Evolutionary conservation across 1,139 yeast genomes (phyloP), one percentile per base, ranked within the genome.

Genomic region (Taphrina pruni): DNA sequence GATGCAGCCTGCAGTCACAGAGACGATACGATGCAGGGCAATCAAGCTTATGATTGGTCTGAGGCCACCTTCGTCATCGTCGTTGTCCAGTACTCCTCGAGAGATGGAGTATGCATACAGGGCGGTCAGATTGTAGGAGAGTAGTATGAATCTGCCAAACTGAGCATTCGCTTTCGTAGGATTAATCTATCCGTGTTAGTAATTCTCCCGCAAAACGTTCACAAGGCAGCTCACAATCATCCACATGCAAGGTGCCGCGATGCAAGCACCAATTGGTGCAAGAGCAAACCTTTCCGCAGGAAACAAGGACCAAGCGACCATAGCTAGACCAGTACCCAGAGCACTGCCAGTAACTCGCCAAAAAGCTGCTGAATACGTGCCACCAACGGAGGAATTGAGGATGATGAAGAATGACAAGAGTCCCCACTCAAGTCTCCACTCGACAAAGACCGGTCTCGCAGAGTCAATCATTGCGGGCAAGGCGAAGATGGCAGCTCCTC

Each of bases 361-460:
- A 0, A 88, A 87, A 0, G 70, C 73, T 0, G 95, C 88, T 86
- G 87, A 86, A 17, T 90, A 84, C 0, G 96, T 90, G 0, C 96
- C 96, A 14, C 96, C 97, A n/a, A 89, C 81, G 0, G 93, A 88
- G 75, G 89, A 89, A 75, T 88, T 89, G 94, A 90, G 89, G 81
- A 90, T 89, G 70, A 90, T 88, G 74, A 90, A 87, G 75, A 87
- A 90, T 0, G 93, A 87, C 14, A 89, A 88, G 51, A 90, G 79
- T 0, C 92, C 88, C 97, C 97, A 90, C 77, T 90, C 97, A 17
- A 89, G 88, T 73, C 94, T 79, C 92, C 93, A 89, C 65, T 81
- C 82, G 64, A 80, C 83, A 74, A 89, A 90, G 0, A 77, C 73
- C 6, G 81, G 81, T 69, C 87, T 81, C 0, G 91, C 84, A 4